A percentile compares a stretch with the other conserved stretches of the same genome.
Conservation (phyloP, 805 yeast species). For the Geotrichum ghanense region DNA sequence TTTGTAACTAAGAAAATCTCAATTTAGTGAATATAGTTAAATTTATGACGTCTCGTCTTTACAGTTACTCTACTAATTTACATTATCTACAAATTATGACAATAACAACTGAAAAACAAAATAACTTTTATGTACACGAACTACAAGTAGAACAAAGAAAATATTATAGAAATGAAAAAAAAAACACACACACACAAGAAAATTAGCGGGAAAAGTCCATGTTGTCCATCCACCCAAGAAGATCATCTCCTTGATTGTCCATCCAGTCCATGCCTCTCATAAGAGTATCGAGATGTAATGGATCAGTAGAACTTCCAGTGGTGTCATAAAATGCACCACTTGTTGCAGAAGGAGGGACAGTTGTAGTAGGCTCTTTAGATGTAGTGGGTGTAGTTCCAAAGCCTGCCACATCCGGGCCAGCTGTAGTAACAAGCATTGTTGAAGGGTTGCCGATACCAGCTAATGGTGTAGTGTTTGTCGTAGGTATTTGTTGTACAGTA, state of each 20-base stretch:
- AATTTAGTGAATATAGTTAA: no score
- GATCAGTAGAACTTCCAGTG: constrained; percentile 18
- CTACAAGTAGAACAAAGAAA: no score
- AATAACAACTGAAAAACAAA: no score
- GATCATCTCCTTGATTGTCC: constrained; percentile 73
- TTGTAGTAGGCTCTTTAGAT: not conserved
- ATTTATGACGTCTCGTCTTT: no score
- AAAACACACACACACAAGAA: no score
- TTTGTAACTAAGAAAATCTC: no score
- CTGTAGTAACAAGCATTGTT: constrained; percentile 6
- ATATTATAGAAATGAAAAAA: no score
- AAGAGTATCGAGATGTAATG: constrained; percentile 20
- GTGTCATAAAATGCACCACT: constrained; percentile 11
- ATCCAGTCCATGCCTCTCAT: constrained; percentile 74
- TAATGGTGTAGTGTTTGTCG: constrained; percentile 46
- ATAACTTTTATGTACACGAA: no score
- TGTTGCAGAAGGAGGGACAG: constrained; percentile 3
- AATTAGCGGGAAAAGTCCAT: no score
- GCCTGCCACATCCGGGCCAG: constrained; percentile 7
- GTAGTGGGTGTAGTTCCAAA: constrained; percentile 2
- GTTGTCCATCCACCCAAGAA: constrained; percentile 81
- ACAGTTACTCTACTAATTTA: no score
- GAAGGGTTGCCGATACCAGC: constrained; percentile 24
- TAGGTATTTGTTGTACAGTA: constrained; percentile 22
- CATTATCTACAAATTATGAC: no score